Conservation (phyloP, 176 grass and related monocot genomes). For the Themeda triandra region DNA sequence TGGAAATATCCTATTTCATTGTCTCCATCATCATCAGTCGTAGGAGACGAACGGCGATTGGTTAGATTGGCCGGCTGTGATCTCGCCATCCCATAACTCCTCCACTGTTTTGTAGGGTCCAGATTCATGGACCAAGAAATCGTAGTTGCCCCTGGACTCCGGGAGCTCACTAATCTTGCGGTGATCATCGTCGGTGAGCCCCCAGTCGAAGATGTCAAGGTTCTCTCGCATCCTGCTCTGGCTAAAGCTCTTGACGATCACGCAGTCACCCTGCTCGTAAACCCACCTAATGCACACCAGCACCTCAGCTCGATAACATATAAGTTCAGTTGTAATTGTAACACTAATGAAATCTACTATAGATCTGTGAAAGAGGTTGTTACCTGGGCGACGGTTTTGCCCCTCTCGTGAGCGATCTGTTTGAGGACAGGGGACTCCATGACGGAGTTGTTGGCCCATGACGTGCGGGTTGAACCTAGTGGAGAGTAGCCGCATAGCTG, state of each 20-base stretch:
- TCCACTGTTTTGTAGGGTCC: slow-evolving; percentile 19
- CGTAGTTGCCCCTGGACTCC: neutral
- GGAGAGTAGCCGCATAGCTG: slow-evolving; percentile 48
- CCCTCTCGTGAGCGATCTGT: slow-evolving; percentile 26
- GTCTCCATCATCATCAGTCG: too few relatives aligned
- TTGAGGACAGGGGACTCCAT: slow-evolving; percentile 29
- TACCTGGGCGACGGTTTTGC: slow-evolving; percentile 41
- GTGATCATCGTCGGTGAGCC: slow-evolving; percentile 13
- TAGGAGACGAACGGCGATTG: too few relatives aligned
- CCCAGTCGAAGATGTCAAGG: slow-evolving; percentile 51
- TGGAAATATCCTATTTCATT: too few relatives aligned
- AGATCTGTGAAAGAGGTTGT: too few relatives aligned
- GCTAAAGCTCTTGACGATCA: slow-evolving; percentile 40
- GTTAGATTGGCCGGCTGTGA: neutral
- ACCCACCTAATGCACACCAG: slow-evolving; percentile 44
- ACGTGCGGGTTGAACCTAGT: slow-evolving; percentile 19
- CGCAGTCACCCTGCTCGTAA: slow-evolving; percentile 20
- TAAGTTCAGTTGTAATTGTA: too few relatives aligned
- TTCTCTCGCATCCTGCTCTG: slow-evolving; percentile 38
- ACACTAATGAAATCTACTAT: too few relatives aligned
- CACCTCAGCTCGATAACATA: neutral
- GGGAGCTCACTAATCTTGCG: slow-evolving; percentile 10
- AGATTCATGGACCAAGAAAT: neutral
- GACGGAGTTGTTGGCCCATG: slow-evolving; percentile 27
- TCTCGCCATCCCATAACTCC: slow-evolving; percentile 44